Evolutionary conservation across 805 yeast species (phyloP).

Genomic region (Zygotorulaspora sp.): DNA sequence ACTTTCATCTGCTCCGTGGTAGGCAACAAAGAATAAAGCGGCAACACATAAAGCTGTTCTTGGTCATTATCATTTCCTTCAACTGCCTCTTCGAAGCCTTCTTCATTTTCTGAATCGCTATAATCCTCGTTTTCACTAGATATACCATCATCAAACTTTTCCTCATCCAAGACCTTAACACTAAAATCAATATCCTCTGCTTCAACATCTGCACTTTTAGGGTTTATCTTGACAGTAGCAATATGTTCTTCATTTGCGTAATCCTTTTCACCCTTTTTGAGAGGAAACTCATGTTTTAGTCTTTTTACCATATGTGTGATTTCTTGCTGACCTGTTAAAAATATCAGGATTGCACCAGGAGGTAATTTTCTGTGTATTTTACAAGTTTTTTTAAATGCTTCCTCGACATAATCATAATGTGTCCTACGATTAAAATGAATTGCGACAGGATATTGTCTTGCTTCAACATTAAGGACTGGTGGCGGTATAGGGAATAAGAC

Average conservation of each 20-base stretch:
- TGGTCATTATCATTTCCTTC: conserved; percentile 66
- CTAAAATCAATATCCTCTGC: conserved; percentile 84
- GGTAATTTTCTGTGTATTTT: conserved; percentile 85
- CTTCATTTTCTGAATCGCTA: conserved; percentile 43
- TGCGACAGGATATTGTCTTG: conserved; percentile 92
- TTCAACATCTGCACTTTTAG: conserved; percentile 67
- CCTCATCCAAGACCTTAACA: conserved; percentile 38
- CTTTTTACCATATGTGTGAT: conserved; percentile 70
- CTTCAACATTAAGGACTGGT: conserved; percentile 83
- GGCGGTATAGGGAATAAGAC: conserved; percentile 68
- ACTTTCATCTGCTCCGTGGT: conserved; percentile 93
- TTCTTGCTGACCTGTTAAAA: conserved; percentile 93
- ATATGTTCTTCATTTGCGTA: conserved; percentile 33
- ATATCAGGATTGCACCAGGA: conserved; percentile 88
- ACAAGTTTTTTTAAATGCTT: conserved; percentile 76
- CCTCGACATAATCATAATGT: conserved; percentile 72
- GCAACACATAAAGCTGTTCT: conserved; percentile 85
- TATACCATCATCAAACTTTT: conserved; percentile 32
- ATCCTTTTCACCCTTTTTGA: conserved; percentile 22
- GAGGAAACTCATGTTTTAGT: conserved; percentile 65
- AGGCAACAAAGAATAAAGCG: conserved; percentile 89
- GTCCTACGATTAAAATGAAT: conserved; percentile 85
- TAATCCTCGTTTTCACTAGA: conserved; percentile 38
- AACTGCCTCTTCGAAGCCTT: conserved; percentile 61
- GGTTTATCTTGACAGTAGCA: conserved; percentile 44